Conservation (phyloP, 805 yeast species). For the Candida berthetii region DNA sequence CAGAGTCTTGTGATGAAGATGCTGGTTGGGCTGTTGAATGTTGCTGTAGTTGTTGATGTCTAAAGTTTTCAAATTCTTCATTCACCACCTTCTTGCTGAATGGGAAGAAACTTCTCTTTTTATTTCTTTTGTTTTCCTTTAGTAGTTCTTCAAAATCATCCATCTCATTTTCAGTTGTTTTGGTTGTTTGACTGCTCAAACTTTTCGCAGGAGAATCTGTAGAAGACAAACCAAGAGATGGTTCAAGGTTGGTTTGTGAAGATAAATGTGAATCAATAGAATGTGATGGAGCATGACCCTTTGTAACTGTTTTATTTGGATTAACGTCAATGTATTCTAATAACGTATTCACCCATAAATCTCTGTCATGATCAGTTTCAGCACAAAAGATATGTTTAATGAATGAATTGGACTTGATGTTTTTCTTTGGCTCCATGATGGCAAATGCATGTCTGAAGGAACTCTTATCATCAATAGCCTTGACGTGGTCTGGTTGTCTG, state of each 20-base stretch:
- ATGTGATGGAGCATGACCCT: not conserved
- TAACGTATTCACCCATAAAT: slow-evolving; percentile 55
- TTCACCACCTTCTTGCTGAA: slow-evolving; percentile 31
- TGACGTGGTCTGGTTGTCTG: slow-evolving; percentile 31
- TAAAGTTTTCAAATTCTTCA: slow-evolving; percentile 18
- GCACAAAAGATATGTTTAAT: slow-evolving; percentile 69
- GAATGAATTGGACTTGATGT: slow-evolving; percentile 11
- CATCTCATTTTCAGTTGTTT: slow-evolving; percentile 6
- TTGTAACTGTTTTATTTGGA: not conserved
- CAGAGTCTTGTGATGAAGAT: slow-evolving; percentile 3
- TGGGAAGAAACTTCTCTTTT: slow-evolving; percentile 57
- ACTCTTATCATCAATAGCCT: slow-evolving; percentile 18
- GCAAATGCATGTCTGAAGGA: slow-evolving; percentile 55
- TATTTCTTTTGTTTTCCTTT: slow-evolving; percentile 37
- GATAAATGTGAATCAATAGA: not conserved
- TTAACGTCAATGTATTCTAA: slow-evolving; percentile 23
- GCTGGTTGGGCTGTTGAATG: slow-evolving; percentile 16
- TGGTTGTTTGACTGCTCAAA: slow-evolving; percentile 2
- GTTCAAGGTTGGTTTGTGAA: not conserved
- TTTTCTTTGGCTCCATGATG: slow-evolving; percentile 38
- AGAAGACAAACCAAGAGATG: not conserved
- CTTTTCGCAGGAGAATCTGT: slow-evolving; percentile 3
- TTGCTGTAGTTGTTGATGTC: slow-evolving; percentile 30
- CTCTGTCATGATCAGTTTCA: slow-evolving; percentile 73
- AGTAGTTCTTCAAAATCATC: slow-evolving; percentile 18